A percentile compares a stretch with the other conserved stretches of the same genome.
Conservation (phyloP, 2,329 filamentous ascomycete genomes). For the Aspergillus brasiliensis region DNA sequence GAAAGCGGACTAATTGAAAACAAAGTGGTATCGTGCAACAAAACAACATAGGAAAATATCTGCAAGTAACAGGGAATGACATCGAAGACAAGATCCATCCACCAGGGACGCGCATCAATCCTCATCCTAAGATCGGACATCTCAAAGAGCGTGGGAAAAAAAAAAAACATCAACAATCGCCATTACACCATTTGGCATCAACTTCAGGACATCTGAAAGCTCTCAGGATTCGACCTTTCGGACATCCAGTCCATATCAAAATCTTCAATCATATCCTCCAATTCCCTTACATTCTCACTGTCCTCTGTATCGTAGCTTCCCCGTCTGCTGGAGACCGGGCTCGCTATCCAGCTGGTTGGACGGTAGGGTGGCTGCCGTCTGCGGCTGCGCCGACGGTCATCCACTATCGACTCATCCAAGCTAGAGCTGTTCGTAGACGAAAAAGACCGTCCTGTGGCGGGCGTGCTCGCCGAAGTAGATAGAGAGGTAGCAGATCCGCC, state of each 20-base stretch:
- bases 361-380: conserved; percentile 15
- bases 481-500: conserved; percentile 25
- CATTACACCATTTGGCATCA: background rate
- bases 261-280: conserved; percentile 37
- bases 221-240: conserved; percentile 20
- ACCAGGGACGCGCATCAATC: background rate
- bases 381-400: background rate
- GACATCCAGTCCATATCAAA: conserved; percentile 37
- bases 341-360: conserved; percentile 34
- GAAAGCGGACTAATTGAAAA: background rate
- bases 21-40: conserved; percentile 27
- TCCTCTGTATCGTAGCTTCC: conserved; percentile 29
- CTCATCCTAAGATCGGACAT: conserved; percentile 7
- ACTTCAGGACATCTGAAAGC: background rate
- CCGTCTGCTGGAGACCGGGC: conserved; percentile 30
- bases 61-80: background rate
- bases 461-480: conserved; percentile 16
- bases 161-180: background rate
- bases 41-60: background rate
- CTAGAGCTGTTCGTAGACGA: conserved; percentile 23
- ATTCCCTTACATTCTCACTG: conserved; percentile 28
- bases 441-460: conserved; percentile 19
- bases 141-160: background rate
- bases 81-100: background rate
- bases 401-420: conserved; percentile 8